Percentiles rank a stretch among this genome's conserved stretches.
Conservation (phyloP, 768 basidiomycete genomes). For the Suillus clintonianus region DNA sequence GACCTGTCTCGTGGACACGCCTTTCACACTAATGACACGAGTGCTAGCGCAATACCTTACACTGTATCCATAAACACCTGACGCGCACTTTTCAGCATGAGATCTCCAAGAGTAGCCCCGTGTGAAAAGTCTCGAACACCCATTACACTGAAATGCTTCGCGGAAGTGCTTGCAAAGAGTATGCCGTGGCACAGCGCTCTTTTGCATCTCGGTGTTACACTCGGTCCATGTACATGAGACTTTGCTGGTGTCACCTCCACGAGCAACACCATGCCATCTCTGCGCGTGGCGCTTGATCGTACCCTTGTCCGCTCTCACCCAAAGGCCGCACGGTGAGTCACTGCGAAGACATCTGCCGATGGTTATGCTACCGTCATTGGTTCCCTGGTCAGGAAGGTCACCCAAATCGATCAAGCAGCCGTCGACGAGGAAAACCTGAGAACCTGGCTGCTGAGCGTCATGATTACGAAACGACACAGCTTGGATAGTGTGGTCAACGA, state of each 20-base stretch:
- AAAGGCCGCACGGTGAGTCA: conserved; percentile 4
- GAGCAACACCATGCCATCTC: background rate
- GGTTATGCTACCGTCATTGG: background rate
- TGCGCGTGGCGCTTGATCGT: conserved; percentile 4
- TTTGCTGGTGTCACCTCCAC: background rate
- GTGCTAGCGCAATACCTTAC: background rate
- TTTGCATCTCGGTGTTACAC: background rate
- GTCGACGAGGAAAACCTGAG: background rate
- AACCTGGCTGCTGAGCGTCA: background rate
- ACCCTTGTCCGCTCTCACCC: conserved; percentile 5
- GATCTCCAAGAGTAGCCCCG: background rate
- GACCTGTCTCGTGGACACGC: background rate
- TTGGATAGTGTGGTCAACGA: background rate
- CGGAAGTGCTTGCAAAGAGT: background rate
- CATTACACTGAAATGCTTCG: background rate
- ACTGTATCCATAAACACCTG: background rate
- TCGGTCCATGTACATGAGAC: background rate
- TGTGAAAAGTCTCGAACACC: background rate
- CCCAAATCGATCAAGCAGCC: background rate
- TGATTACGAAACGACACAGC: no score
- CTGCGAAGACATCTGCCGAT: background rate
- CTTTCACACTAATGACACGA: background rate
- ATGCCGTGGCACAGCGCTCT: background rate
- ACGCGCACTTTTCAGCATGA: background rate
- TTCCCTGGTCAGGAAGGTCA: background rate